Conservation (phyloP, 805 yeast genomes). For the Suhomyces sp. region DNA sequence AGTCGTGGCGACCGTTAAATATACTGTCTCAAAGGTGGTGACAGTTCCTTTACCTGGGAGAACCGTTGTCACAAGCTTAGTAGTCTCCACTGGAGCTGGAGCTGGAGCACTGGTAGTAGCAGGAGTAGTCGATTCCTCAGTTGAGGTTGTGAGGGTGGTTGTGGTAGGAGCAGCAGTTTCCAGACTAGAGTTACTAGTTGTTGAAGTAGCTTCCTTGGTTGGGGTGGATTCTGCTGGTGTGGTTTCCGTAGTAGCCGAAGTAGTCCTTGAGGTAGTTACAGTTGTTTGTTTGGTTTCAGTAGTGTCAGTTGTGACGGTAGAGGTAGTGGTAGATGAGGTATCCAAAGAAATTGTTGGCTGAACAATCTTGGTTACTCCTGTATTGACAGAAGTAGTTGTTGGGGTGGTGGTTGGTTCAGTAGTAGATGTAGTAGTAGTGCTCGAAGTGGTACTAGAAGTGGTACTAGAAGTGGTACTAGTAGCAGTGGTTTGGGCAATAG, state of each 20-base stretch:
- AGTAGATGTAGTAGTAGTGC: too few relatives aligned
- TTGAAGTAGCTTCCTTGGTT: neutral
- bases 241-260: slow-evolving; percentile 5
- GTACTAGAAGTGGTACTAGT: slow-evolving; percentile 6
- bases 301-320: too few relatives aligned
- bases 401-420: slow-evolving; percentile 1
- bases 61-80: neutral
- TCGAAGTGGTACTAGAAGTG: too few relatives aligned
- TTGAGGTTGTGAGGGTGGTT: slow-evolving; percentile 1
- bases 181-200: neutral
- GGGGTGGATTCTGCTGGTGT: slow-evolving; percentile 2
- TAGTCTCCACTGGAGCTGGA: slow-evolving; percentile 2
- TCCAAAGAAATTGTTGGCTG: too few relatives aligned
- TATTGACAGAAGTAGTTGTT: too few relatives aligned
- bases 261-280: slow-evolving; percentile 5
- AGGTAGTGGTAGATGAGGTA: too few relatives aligned
- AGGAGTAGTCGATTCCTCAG: slow-evolving; percentile 6
- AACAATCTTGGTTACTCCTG: too few relatives aligned
- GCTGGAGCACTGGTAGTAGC: slow-evolving; percentile 1
- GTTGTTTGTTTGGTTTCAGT: slow-evolving; percentile 1
- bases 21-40: slow-evolving; percentile 6
- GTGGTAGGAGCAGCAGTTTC: slow-evolving; percentile 1
- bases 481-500: slow-evolving; percentile 1
- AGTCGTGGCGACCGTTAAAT: slow-evolving; percentile 8
- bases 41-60: neutral